Evolutionary conservation across 805 yeast species (phyloP), one percentile per base, ranked within the genome.

Genomic region (Kodamaea fukazawae): DNA sequence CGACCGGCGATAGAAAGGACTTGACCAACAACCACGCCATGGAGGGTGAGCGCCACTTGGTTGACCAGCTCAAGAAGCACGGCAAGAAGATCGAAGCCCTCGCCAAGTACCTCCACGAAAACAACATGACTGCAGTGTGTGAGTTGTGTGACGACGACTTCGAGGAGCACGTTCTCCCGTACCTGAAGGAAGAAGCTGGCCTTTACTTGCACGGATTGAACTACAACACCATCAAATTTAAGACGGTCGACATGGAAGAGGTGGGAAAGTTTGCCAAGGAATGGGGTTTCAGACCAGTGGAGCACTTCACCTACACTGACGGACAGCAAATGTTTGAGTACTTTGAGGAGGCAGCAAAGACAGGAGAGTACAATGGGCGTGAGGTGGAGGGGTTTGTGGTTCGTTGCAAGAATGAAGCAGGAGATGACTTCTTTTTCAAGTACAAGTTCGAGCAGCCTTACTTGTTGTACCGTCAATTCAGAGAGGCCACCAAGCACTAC

Each of bases 361-460:
- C 83, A 0, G 98, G 98, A 0, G 71, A 79, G 1, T 88, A 79
- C 60, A 65, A 84, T 1, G 80, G 76, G 1, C 65, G 71, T 28
- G 96, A 88, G 48, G 75, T 86, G 6, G 99, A 93, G 63, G 99
- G 99, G 0, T 93, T 91, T 66, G 99, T 93, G 1, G 71, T 93
- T 3, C 72, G 99, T 40, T 78, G 90, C 50, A 70, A 73, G 33
- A 42, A 50, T 6, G 46, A 44, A 12, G 44, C 34, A 12, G 40
- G 30, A 8, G 25, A 27, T 9, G 86, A 81, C 46, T 88, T 75
- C 53, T 86, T 91, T 61, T 93, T 89, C 77, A 93, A 93, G 63
- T 93, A 70, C 67, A 93, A 93, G 61, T 93, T 93, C 59, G 96
- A 89, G 49, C 96, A 93, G 62, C 99, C 99, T 0, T 93, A 93